These are phyloP conservation scores for Paramecium sexaurelia DNA, from an alignment of 73 alveolate genomes.

Conservation along the genomic window DNA sequence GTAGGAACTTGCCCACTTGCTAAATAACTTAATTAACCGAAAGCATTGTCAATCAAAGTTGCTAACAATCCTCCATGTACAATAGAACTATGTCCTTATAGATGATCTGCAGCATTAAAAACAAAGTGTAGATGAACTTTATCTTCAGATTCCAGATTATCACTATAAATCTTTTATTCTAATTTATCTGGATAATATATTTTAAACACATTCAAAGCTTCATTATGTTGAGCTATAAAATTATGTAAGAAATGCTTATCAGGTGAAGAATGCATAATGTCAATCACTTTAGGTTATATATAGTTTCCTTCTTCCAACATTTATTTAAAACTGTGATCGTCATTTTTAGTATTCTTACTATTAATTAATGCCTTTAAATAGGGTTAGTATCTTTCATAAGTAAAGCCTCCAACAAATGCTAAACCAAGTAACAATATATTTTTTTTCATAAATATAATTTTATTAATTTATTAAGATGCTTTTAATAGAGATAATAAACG, in stretches of 20 bases:
- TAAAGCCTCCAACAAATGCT: background rate
- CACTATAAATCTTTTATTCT: background rate
- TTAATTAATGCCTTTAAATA: background rate
- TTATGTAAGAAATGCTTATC: conserved; percentile 21
- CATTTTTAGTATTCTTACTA: background rate
- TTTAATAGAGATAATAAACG: too few relatives aligned
- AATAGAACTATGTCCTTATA: conserved; percentile 53
- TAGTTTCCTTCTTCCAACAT: background rate
- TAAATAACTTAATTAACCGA: conserved; percentile 34
- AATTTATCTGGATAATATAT: conserved; percentile 13
- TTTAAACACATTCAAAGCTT: conserved; percentile 17
- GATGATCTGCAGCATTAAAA: conserved; percentile 43
- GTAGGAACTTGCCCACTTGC: conserved; percentile 36
- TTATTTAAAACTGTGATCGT: conserved; percentile 5
- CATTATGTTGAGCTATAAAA: background rate
- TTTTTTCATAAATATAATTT: background rate
- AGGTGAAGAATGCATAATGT: background rate
- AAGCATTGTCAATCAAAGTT: conserved; percentile 55
- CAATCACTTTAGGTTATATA: background rate
- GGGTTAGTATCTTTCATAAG: background rate
- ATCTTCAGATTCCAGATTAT: background rate
- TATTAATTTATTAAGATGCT: background rate
- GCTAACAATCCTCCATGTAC: conserved; percentile 68
- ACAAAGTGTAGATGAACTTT: conserved; percentile 13
- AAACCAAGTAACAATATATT: background rate